Evolutionary conservation across 164 flowering plant genomes (phyloP).

Genomic region (Protea cynaroides): DNA sequence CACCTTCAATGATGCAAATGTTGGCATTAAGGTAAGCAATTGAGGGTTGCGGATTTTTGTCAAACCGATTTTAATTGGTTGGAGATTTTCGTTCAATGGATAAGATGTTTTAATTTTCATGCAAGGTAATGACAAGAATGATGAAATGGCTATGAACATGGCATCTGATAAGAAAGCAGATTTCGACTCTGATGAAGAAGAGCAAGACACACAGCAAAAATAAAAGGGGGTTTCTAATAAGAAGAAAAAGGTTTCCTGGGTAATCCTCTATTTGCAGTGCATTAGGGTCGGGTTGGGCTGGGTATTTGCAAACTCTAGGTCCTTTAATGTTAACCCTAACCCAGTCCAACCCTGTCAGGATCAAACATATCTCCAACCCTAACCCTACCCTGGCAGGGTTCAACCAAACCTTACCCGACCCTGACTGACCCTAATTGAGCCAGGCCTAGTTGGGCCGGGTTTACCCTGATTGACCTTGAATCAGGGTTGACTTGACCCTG

Average conservation of each 20-base stretch:
- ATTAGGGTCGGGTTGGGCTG: too few relatives aligned
- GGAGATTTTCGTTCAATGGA: neutral
- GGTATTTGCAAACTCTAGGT: too few relatives aligned
- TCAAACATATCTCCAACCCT: too few relatives aligned
- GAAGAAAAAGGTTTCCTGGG: constrained; percentile 78
- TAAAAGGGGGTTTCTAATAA: constrained; percentile 82
- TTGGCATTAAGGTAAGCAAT: constrained; percentile 17
- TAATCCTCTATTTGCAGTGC: neutral
- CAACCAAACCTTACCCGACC: too few relatives aligned
- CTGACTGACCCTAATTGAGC: too few relatives aligned
- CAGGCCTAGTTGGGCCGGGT: too few relatives aligned
- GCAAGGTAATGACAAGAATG: constrained; percentile 67
- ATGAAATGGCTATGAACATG: constrained; percentile 49
- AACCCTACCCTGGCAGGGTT: too few relatives aligned
- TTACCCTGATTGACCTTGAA: too few relatives aligned
- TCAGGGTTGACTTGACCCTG: too few relatives aligned
- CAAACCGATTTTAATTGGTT: neutral
- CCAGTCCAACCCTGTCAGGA: too few relatives aligned
- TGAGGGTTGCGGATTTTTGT: neutral
- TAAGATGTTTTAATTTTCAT: neutral
- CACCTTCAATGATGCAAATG: constrained; percentile 37
- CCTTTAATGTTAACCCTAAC: too few relatives aligned
- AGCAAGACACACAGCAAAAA: constrained; percentile 62
- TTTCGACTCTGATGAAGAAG: constrained; percentile 91
- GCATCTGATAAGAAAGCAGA: constrained; percentile 49